Conservation (phyloP, 345 rosid species). For the Hibiscus mutabilis region DNA sequence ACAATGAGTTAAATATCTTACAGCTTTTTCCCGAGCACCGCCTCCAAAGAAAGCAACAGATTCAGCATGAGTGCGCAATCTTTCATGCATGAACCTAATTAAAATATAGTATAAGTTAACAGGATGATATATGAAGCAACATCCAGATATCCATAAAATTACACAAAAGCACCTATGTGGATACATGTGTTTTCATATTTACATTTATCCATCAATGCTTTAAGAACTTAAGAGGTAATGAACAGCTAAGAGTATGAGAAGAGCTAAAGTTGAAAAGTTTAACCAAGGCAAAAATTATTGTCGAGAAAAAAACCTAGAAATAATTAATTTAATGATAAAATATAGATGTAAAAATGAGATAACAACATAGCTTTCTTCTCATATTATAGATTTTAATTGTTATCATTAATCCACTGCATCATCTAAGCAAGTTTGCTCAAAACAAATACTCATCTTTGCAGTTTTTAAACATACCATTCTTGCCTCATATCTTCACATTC, state of each 20-base stretch:
- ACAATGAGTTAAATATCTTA: slow-evolving; percentile 39
- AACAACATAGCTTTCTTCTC: not conserved
- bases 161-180: not conserved
- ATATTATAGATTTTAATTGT: not conserved
- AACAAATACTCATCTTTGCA: not conserved
- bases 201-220: not conserved
- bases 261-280: not conserved
- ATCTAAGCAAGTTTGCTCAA: not conserved
- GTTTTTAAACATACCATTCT: not conserved
- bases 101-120: slow-evolving; percentile 13
- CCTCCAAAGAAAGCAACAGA: slow-evolving; percentile 99
- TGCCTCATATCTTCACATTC: not conserved
- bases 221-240: not conserved
- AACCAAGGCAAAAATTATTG: not conserved
- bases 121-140: slow-evolving; percentile 6
- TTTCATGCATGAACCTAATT: slow-evolving; percentile 97
- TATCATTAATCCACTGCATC: not conserved
- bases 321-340: not conserved
- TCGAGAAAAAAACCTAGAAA: not conserved
- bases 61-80: slow-evolving; percentile 93
- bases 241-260: not conserved
- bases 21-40: slow-evolving; percentile 93
- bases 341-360: not conserved
- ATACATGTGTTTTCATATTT: not conserved
- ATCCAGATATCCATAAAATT: slow-evolving; percentile 5